phyloP scores from a whole-genome alignment of 352 stramenopile genomes.

The Saprolegnia parasitica region DNA sequence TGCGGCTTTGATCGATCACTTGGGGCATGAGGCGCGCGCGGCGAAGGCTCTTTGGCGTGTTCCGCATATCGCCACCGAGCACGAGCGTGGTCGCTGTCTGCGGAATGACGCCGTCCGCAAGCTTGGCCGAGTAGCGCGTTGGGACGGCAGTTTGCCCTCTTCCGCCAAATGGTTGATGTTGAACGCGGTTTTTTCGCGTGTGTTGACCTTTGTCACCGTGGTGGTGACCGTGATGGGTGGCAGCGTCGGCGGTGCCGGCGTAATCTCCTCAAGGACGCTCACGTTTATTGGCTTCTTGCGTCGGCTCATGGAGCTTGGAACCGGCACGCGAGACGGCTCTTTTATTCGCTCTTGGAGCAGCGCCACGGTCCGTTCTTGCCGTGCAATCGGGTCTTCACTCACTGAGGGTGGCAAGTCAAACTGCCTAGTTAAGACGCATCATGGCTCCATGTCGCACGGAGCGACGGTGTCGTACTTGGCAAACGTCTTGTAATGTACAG shows the following conservation, averaged over 20 bases:
- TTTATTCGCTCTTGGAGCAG: conserved; percentile 3
- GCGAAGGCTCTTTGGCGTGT: conserved; percentile 23
- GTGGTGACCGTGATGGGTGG: background rate
- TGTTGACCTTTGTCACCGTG: background rate
- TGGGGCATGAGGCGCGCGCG: conserved; percentile 14
- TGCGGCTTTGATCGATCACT: conserved; percentile 12
- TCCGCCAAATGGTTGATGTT: background rate
- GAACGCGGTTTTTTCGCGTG: background rate
- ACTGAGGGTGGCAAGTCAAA: conserved; percentile 15
- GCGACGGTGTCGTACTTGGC: background rate
- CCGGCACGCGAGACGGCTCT: conserved; percentile 14
- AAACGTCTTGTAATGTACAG: conserved; percentile 14
- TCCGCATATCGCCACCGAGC: conserved; percentile 21
- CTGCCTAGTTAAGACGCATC: conserved; percentile 1
- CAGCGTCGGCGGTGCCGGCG: background rate
- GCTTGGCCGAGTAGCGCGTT: conserved; percentile 24
- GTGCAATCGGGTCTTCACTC: conserved; percentile 16
- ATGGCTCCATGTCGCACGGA: background rate
- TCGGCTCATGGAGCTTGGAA: conserved; percentile 6
- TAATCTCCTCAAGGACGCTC: conserved; percentile 11
- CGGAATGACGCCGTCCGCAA: conserved; percentile 1
- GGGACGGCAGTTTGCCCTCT: conserved; percentile 1
- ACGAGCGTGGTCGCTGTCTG: conserved; percentile 20
- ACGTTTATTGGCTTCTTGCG: background rate
- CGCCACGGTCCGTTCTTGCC: conserved; percentile 5